Conservation (phyloP, 805 yeast genomes). For the Kodamaea neixiangensis region DNA sequence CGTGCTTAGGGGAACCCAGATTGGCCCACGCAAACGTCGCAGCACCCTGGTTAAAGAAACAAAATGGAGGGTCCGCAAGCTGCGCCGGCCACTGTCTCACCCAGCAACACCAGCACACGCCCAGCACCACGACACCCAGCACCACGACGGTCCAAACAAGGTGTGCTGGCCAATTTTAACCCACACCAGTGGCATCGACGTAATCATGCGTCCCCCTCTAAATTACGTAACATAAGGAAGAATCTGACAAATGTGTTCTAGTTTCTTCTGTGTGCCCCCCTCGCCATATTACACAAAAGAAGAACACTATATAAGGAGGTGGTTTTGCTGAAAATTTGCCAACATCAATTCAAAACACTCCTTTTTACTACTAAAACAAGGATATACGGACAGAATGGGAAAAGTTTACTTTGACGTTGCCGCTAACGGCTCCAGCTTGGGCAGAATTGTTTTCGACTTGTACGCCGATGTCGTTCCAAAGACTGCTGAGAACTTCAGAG, state of each 20-base stretch:
- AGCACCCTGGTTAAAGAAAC: too few relatives aligned
- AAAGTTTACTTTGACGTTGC: constrained; percentile 82
- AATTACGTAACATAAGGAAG: background rate
- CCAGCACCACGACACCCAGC: background rate
- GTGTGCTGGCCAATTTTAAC: background rate
- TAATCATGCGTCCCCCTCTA: constrained; percentile 4
- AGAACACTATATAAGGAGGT: constrained; percentile 2
- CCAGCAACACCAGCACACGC: too few relatives aligned
- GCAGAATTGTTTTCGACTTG: constrained; percentile 83
- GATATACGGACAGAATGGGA: constrained; percentile 60
- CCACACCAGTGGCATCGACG: background rate
- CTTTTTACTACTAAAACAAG: too few relatives aligned
- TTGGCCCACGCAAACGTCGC: too few relatives aligned
- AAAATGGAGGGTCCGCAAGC: too few relatives aligned
- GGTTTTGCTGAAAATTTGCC: constrained; percentile 2
- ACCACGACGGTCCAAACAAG: background rate
- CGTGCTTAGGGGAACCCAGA: too few relatives aligned
- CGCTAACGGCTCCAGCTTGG: constrained; percentile 67
- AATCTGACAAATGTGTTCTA: constrained; percentile 1
- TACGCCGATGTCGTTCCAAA: constrained; percentile 92
- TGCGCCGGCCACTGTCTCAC: too few relatives aligned
- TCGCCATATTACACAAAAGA: too few relatives aligned
- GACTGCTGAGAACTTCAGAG: constrained; percentile 96
- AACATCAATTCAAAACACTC: background rate
- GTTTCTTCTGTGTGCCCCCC: constrained; percentile 6